These are phyloP conservation scores for Noccaea caerulescens DNA, from an alignment of 345 rosid genomes.

Conservation along the genomic window DNA sequence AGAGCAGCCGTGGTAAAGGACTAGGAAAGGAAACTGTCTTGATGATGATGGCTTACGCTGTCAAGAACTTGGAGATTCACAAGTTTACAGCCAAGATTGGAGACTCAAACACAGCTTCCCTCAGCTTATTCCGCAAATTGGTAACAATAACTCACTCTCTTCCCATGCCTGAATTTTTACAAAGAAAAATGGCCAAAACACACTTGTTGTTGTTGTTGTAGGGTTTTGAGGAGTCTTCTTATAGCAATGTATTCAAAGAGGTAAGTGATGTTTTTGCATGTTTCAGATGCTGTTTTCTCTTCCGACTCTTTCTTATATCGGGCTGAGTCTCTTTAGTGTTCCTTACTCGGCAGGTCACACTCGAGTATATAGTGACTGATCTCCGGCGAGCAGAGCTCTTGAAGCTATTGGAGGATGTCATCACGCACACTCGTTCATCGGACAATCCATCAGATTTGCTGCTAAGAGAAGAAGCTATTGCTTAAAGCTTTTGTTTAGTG, in stretches of 20 bases:
- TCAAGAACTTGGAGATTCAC: constrained; percentile 63
- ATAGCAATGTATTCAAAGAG: constrained; percentile 79
- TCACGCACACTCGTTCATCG: constrained; percentile 41
- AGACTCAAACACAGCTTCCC: constrained; percentile 76
- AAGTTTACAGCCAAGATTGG: constrained; percentile 78
- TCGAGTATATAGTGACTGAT: constrained; percentile 58
- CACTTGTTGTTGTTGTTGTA: constrained; percentile 33
- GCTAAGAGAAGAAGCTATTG: constrained; percentile 27
- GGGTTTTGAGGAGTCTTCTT: constrained; percentile 75
- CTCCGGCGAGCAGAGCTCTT: constrained; percentile 58
- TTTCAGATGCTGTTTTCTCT: constrained; percentile 2
- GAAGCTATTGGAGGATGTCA: constrained; percentile 45
- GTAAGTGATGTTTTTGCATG: constrained; percentile 46
- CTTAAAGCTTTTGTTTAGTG: constrained; percentile 5
- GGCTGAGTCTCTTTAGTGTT: constrained; percentile 6
- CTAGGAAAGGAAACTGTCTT: constrained; percentile 84
- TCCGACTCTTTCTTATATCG: constrained; percentile 15
- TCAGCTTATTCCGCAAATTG: constrained; percentile 71
- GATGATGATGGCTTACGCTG: constrained; percentile 88
- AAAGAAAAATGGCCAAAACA: neutral
- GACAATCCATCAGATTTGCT: constrained; percentile 15
- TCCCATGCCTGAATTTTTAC: neutral
- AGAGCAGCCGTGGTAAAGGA: constrained; percentile 92
- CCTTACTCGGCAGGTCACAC: constrained; percentile 57
- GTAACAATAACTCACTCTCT: constrained; percentile 40